A percentile compares a stretch with the other conserved stretches of the same genome.
Evolutionary conservation across 179 eudicot genomes (phyloP).

Genomic region (Kewa caespitosa): DNA sequence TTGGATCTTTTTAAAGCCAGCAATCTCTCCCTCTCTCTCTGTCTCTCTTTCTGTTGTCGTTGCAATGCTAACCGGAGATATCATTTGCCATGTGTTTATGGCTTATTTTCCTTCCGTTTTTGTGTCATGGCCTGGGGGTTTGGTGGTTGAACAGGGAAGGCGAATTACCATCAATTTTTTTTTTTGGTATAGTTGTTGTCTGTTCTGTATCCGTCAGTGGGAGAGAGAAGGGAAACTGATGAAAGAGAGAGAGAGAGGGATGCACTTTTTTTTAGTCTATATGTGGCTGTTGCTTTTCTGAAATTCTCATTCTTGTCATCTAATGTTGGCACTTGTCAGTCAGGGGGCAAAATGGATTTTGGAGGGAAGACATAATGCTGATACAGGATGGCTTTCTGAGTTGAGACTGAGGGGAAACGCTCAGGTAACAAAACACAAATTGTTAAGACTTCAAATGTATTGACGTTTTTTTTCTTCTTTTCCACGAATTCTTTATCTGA

Average conservation of each 20-base stretch:
- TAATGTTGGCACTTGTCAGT: too few species aligned
- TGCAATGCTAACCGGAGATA: background rate
- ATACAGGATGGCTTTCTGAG: constrained; percentile 75
- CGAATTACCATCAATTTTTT: background rate
- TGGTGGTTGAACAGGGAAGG: background rate
- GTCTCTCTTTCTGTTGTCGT: background rate
- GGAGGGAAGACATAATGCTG: constrained; percentile 96
- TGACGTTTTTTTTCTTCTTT: too few species aligned
- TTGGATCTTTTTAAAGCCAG: too few species aligned
- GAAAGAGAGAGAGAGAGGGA: too few species aligned
- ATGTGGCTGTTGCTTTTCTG: background rate
- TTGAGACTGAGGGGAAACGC: constrained; percentile 64
- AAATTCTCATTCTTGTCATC: constrained; percentile 16
- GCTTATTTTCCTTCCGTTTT: too few species aligned
- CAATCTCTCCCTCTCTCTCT: background rate
- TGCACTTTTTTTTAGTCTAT: background rate
- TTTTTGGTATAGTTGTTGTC: background rate
- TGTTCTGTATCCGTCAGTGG: background rate
- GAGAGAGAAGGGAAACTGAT: background rate
- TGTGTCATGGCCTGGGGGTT: too few species aligned
- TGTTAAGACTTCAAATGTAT: background rate
- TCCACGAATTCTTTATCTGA: too few species aligned
- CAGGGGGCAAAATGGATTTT: constrained; percentile 55
- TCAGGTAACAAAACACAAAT: constrained; percentile 40
- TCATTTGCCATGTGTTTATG: background rate